phyloP scores from a whole-genome alignment of 2,329 filamentous ascomycete genomes.

The Aspergillus amoenus region DNA sequence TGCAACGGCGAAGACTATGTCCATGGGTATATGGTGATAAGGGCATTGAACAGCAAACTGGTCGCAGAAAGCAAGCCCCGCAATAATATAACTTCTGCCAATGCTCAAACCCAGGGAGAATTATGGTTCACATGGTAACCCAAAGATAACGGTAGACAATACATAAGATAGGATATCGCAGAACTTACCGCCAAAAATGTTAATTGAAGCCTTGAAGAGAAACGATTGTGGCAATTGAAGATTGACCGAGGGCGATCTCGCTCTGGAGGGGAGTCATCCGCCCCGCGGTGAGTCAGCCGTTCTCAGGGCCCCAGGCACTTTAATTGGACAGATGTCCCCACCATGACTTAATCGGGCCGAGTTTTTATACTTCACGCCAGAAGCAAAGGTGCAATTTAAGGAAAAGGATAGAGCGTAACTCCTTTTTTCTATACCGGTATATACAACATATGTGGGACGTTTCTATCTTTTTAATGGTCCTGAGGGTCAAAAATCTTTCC shows the following conservation, averaged over 20 bases:
- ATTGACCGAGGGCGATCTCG: slow-evolving; percentile 31
- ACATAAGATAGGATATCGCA: neutral
- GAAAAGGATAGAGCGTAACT: neutral
- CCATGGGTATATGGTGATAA: neutral
- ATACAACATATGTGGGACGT: neutral
- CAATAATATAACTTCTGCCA: neutral
- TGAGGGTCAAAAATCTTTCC: slow-evolving; percentile 81
- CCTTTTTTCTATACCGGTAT: neutral
- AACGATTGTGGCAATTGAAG: slow-evolving; percentile 22
- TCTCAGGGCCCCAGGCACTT: neutral
- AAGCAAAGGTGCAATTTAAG: neutral
- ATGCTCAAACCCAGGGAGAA: neutral
- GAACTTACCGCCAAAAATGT: slow-evolving; percentile 23
- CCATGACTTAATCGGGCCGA: neutral
- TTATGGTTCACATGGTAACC: neutral
- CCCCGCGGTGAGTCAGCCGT: slow-evolving; percentile 27
- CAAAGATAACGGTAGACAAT: neutral
- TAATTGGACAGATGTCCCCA: slow-evolving; percentile 9
- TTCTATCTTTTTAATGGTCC: slow-evolving; percentile 11
- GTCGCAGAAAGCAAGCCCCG: neutral
- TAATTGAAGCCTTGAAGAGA: slow-evolving; percentile 16
- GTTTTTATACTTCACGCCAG: slow-evolving; percentile 6
- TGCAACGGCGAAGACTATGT: neutral
- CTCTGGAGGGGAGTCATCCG: slow-evolving; percentile 18
- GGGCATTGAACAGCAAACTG: neutral